Evolutionary conservation across 1,139 yeast species (phyloP).

Genomic region (Lodderomyces orthopsilosis): DNA sequence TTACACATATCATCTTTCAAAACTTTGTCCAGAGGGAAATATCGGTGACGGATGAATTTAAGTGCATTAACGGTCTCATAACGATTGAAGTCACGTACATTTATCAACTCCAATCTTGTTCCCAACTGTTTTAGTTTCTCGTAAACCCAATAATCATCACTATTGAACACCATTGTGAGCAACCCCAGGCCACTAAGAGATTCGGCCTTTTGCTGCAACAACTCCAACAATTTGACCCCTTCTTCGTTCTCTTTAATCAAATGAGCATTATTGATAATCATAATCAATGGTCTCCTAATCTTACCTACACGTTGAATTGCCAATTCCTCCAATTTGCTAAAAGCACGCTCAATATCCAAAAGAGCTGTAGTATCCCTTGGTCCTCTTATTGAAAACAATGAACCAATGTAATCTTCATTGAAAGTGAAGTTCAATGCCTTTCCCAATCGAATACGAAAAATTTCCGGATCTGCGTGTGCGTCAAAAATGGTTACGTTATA

Average conservation of each 20-base stretch:
- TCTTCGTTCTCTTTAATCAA: constrained; percentile 70
- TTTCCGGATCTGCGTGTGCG: constrained; percentile 86
- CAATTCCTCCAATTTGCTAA: constrained; percentile 70
- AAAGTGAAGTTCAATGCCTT: constrained; percentile 71
- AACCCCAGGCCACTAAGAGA: constrained; percentile 72
- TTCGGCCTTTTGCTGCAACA: constrained; percentile 83
- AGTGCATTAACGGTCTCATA: constrained; percentile 57
- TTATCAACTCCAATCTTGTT: constrained; percentile 70
- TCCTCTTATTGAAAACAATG: constrained; percentile 77
- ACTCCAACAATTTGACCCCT: constrained; percentile 68
- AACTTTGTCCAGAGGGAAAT: constrained; percentile 37
- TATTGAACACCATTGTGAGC: constrained; percentile 72
- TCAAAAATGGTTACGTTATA: constrained; percentile 69
- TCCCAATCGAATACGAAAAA: constrained; percentile 73
- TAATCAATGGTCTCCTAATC: constrained; percentile 53
- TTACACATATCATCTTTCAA: constrained; percentile 42
- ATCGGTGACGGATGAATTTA: constrained; percentile 48
- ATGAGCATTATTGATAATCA: constrained; percentile 74
- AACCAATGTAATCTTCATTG: constrained; percentile 81
- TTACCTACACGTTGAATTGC: constrained; percentile 50
- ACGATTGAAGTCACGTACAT: constrained; percentile 65
- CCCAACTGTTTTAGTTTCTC: constrained; percentile 72
- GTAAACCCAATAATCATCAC: constrained; percentile 87
- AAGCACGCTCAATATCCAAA: constrained; percentile 79
- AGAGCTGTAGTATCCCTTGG: constrained; percentile 85